Percentiles rank a stretch among this genome's conserved stretches.
Conservation (phyloP, 345 rosid genomes). For the Pistacia atlantica region DNA sequence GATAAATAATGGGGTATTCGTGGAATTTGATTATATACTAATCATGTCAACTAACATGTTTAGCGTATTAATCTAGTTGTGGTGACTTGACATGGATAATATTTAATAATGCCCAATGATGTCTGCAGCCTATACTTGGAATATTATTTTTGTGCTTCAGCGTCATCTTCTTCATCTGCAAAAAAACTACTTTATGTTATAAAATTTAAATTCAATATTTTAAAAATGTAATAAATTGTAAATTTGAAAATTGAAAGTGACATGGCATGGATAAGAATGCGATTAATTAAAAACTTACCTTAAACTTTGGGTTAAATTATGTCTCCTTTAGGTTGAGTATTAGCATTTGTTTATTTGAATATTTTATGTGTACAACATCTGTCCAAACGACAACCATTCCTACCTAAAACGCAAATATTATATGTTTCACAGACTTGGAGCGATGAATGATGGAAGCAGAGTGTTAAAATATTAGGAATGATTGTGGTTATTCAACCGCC, state of each 20-base stretch:
- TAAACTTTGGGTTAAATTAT: not conserved
- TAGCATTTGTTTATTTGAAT: not conserved
- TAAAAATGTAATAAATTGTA: not conserved
- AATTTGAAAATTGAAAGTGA: not conserved
- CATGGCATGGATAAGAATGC: not conserved
- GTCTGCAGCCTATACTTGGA: not conserved
- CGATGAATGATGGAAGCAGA: not conserved
- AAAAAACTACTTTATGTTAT: no score
- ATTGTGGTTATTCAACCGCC: conserved; percentile 2
- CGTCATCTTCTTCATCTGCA: not conserved
- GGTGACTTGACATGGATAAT: conserved; percentile 10
- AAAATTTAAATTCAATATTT: no score
- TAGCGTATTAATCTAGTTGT: not conserved
- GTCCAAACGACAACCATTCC: not conserved
- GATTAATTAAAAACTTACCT: not conserved
- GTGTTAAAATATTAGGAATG: not conserved
- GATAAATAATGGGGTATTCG: not conserved
- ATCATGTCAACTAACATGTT: not conserved
- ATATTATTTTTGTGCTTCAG: not conserved
- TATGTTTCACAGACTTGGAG: not conserved
- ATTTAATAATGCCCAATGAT: conserved; percentile 1
- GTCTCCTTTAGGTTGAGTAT: not conserved
- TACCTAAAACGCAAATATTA: conserved; percentile 2
- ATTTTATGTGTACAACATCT: not conserved
- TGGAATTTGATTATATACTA: not conserved